Evolutionary conservation across 2,329 filamentous ascomycete genomes (phyloP).

Genomic region (Fusarium domesticum): DNA sequence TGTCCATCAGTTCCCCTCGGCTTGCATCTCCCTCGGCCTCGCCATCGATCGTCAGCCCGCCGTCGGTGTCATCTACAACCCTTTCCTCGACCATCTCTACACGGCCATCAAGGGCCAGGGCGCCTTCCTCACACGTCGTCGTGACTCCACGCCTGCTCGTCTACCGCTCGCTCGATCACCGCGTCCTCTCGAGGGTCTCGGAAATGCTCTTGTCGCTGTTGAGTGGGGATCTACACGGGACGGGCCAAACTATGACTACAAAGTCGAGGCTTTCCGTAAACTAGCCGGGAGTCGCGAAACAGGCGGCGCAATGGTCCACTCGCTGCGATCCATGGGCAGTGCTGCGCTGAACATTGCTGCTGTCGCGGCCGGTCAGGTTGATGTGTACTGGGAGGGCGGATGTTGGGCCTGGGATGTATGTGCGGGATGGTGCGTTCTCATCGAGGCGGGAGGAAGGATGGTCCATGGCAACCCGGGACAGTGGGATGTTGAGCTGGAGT

Average conservation of each 20-base stretch:
- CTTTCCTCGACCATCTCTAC: slow-evolving; percentile 67
- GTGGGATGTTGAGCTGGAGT: slow-evolving; percentile 62
- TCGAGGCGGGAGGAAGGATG: slow-evolving; percentile 71
- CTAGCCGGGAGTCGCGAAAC: slow-evolving; percentile 56
- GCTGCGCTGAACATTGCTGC: slow-evolving; percentile 73
- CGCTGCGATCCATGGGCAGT: slow-evolving; percentile 65
- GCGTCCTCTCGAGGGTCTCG: slow-evolving; percentile 58
- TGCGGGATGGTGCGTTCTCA: slow-evolving; percentile 73
- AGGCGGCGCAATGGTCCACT: slow-evolving; percentile 75
- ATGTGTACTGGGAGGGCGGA: slow-evolving; percentile 79
- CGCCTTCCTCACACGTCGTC: slow-evolving; percentile 53
- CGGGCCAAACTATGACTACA: slow-evolving; percentile 69
- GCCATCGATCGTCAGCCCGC: slow-evolving; percentile 58
- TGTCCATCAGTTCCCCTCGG: slow-evolving; percentile 70
- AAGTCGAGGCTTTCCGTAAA: slow-evolving; percentile 62
- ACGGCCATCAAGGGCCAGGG: slow-evolving; percentile 67
- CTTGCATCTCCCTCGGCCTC: slow-evolving; percentile 74
- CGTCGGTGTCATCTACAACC: slow-evolving; percentile 78
- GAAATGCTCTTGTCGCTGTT: slow-evolving; percentile 61
- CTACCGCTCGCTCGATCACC: slow-evolving; percentile 46
- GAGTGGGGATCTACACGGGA: slow-evolving; percentile 71
- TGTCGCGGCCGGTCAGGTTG: slow-evolving; percentile 68
- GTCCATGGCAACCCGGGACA: slow-evolving; percentile 70
- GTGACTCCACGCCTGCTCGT: slow-evolving; percentile 35
- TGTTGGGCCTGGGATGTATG: slow-evolving; percentile 86